phyloP scores from a whole-genome alignment of 169 alveolate species.

The Plasmodium vinckei region DNA sequence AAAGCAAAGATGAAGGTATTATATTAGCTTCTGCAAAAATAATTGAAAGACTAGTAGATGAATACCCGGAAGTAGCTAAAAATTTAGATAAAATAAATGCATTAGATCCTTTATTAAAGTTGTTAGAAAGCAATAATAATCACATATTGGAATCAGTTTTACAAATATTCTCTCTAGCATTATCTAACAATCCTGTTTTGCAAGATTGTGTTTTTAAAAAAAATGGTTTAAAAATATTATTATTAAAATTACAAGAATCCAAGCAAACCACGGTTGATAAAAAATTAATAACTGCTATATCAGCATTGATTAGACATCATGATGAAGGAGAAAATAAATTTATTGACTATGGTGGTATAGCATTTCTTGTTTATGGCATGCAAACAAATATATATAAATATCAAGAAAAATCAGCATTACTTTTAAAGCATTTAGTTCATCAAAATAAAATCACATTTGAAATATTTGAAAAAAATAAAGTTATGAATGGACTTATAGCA shows the following conservation, averaged over 20 bases:
- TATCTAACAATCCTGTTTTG: conserved; percentile 63
- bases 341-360: conserved; percentile 72
- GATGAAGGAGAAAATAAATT: conserved; percentile 76
- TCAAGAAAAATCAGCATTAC: conserved; percentile 75
- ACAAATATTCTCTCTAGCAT: conserved; percentile 66
- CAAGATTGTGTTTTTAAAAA: conserved; percentile 73
- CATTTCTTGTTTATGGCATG: conserved; percentile 72
- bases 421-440: conserved; percentile 60
- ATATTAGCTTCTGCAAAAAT: conserved; percentile 71
- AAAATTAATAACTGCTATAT: conserved; percentile 66
- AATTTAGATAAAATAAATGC: conserved; percentile 73
- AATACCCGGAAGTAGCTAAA: conserved; percentile 66
- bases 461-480: conserved; percentile 51
- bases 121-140: conserved; percentile 27
- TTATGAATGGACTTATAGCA: conserved; percentile 59
- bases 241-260: conserved; percentile 64
- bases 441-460: conserved; percentile 71
- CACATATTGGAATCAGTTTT: conserved; percentile 72
- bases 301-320: conserved; percentile 76
- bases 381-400: conserved; percentile 61
- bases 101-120: conserved; percentile 66
- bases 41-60: conserved; percentile 70
- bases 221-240: conserved; percentile 46
- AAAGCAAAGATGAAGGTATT: conserved; percentile 67
- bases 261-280: conserved; percentile 50